Conservation (phyloP, 306 rosid genomes). For the Cucumis cinereus region DNA sequence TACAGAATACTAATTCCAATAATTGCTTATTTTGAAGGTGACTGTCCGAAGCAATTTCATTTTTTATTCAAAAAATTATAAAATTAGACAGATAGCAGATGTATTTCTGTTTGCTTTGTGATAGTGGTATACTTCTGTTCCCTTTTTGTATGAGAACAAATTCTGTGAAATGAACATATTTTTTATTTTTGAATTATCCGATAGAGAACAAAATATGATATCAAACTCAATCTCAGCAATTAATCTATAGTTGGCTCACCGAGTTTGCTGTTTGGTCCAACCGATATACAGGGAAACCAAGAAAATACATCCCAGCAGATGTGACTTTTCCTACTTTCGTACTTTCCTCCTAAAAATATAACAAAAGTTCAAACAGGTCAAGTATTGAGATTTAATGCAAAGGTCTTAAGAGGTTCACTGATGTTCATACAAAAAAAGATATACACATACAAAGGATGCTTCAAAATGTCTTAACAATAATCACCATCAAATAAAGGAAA, state of each 20-base stretch:
- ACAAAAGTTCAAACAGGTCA: conserved; percentile 17
- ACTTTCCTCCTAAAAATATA: conserved; percentile 67
- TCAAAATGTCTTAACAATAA: background rate
- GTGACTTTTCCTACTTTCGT: conserved; percentile 74
- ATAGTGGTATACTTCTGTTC: background rate
- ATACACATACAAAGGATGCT: background rate
- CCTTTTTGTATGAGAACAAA: background rate
- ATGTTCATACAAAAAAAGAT: background rate
- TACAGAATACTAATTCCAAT: background rate
- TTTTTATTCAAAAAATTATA: background rate
- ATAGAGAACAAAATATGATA: background rate
- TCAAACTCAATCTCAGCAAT: background rate
- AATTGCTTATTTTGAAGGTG: background rate
- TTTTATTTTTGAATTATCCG: background rate
- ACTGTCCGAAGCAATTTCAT: background rate
- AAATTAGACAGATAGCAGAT: background rate
- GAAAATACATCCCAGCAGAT: conserved; percentile 97
- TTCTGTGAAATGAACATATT: background rate
- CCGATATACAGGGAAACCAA: conserved; percentile 94
- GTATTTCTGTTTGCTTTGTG: background rate
- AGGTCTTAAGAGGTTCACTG: background rate
- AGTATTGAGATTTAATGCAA: background rate
- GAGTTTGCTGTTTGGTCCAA: conserved; percentile 69
- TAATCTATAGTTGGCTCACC: conserved; percentile 34
- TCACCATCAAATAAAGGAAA: background rate